Conservation (phyloP, 78 protist genomes). For the Dictyostelium capitatum region DNA sequence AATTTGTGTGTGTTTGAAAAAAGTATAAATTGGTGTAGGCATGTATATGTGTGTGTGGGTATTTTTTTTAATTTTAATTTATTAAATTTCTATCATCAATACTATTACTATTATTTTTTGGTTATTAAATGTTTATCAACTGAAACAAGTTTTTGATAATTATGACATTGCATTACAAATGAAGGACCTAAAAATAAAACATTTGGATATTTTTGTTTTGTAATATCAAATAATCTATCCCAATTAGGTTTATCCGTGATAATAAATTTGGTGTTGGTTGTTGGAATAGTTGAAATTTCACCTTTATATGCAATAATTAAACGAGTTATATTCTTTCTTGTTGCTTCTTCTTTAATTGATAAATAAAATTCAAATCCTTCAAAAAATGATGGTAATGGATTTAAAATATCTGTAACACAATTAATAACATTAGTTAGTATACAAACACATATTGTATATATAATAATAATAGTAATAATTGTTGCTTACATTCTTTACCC, state of each 20-base stretch:
- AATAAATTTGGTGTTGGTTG: constrained; percentile 21
- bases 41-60: too few relatives aligned
- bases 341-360: constrained; percentile 37
- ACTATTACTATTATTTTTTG: background rate
- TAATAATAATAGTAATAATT: background rate
- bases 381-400: constrained; percentile 73
- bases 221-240: constrained; percentile 61
- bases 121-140: constrained; percentile 20
- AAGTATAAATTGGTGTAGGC: too few relatives aligned
- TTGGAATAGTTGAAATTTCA: background rate
- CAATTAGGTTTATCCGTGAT: constrained; percentile 43
- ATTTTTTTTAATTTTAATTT: too few relatives aligned
- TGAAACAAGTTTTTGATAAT: constrained; percentile 36
- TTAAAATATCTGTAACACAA: constrained; percentile 38
- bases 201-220: constrained; percentile 29
- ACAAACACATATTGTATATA: background rate
- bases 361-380: constrained; percentile 66
- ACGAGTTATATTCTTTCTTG: constrained; percentile 9
- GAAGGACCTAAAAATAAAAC: constrained; percentile 25
- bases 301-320: constrained; percentile 61
- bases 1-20: too few relatives aligned
- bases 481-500: constrained; percentile 73
- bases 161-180: constrained; percentile 34
- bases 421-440: background rate
- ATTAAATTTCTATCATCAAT: too few relatives aligned